phyloP scores from a whole-genome alignment of 1,139 yeast genomes.

The Candida anutae region DNA sequence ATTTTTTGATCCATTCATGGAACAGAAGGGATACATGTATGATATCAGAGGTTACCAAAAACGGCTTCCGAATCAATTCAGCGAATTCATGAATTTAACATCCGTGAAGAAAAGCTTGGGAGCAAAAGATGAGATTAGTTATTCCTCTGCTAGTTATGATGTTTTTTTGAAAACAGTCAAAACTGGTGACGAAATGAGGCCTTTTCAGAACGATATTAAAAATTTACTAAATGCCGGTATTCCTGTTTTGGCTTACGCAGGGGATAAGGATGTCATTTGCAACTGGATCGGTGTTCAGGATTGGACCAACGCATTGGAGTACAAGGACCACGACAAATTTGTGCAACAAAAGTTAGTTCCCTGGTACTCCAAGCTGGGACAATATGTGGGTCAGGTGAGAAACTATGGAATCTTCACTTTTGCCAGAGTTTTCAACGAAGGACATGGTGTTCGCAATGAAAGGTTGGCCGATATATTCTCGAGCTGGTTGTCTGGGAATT shows the following conservation, averaged over 20 bases:
- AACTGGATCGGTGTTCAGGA: conserved; percentile 35
- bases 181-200: conserved; percentile 57
- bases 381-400: conserved; percentile 53
- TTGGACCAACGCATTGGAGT: conserved; percentile 25
- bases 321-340: conserved; percentile 19
- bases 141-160: conserved; percentile 51
- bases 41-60: conserved; percentile 51
- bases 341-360: conserved; percentile 23
- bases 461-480: conserved; percentile 79
- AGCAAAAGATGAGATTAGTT: too few species aligned
- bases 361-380: conserved; percentile 36
- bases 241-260: conserved; percentile 32
- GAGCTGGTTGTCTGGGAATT: conserved; percentile 61
- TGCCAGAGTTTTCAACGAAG: conserved; percentile 57
- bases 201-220: conserved; percentile 56
- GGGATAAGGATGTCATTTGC: conserved; percentile 33
- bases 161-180: conserved; percentile 53
- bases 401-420: conserved; percentile 48
- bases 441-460: conserved; percentile 76
- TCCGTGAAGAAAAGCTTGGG: conserved; percentile 58
- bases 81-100: conserved; percentile 50
- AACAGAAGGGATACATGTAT: conserved; percentile 60
- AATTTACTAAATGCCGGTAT: conserved; percentile 45
- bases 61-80: conserved; percentile 56
- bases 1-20: conserved; percentile 44